Percentiles rank a stretch among this genome's conserved stretches.
Evolutionary conservation across 148 eudicot species (phyloP).

Genomic region (Diospyros kaki): DNA sequence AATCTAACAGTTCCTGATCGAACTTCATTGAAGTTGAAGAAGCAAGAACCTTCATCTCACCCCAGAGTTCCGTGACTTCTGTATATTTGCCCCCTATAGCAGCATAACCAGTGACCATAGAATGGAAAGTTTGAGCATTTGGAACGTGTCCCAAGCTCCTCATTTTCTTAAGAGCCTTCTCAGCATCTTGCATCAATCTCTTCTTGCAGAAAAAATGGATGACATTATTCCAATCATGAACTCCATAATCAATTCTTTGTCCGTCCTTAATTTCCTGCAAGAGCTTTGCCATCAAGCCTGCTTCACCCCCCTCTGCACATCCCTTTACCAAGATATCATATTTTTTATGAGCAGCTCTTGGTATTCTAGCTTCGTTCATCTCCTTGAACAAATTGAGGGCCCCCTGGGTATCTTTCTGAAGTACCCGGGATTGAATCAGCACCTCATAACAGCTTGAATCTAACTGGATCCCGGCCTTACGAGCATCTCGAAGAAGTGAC

Average conservation of each 20-base stretch:
- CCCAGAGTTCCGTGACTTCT: constrained; percentile 94
- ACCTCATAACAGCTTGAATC: constrained; percentile 70
- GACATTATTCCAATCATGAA: constrained; percentile 91
- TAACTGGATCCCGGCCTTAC: constrained; percentile 78
- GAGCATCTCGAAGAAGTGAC: constrained; percentile 66
- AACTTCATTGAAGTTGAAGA: constrained; percentile 63
- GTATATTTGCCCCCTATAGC: constrained; percentile 87
- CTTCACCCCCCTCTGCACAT: constrained; percentile 41
- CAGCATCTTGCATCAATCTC: constrained; percentile 93
- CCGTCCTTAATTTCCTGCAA: constrained; percentile 84
- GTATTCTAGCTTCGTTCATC: constrained; percentile 87
- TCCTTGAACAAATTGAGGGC: constrained; percentile 84
- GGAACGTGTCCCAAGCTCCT: constrained; percentile 77
- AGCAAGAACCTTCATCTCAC: constrained; percentile 81
- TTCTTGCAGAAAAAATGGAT: constrained; percentile 87
- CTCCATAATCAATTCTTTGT: constrained; percentile 64
- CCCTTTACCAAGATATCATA: constrained; percentile 49
- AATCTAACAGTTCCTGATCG: constrained; percentile 84
- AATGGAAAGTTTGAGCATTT: constrained; percentile 92
- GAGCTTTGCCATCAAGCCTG: constrained; percentile 73
- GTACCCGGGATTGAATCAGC: constrained; percentile 56
- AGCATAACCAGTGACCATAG: constrained; percentile 90
- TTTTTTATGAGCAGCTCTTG: constrained; percentile 48
- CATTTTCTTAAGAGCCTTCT: constrained; percentile 94
- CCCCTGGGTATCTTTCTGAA: constrained; percentile 63